phyloP scores from a whole-genome alignment of 2,329 filamentous ascomycete species.

The Calonectria fujianensis region DNA sequence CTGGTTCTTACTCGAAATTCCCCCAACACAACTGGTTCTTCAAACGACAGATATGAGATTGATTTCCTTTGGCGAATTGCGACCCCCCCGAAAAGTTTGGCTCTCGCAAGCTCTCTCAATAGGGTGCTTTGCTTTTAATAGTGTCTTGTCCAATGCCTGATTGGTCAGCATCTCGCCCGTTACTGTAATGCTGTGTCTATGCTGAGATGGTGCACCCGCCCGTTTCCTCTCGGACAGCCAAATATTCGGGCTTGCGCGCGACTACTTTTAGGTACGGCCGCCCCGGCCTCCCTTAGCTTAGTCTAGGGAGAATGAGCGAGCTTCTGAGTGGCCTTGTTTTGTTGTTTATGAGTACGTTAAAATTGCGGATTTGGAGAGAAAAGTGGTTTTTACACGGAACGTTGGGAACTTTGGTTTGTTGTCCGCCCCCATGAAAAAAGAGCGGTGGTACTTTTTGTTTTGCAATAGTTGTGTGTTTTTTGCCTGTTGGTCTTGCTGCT shows the following conservation, averaged over 20 bases:
- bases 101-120: constrained; percentile 9
- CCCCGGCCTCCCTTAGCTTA: neutral
- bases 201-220: neutral
- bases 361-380: constrained; percentile 43
- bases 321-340: constrained; percentile 26
- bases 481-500: constrained; percentile 23
- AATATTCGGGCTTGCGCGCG: constrained; percentile 28
- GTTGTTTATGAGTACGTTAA: constrained; percentile 36
- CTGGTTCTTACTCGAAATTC: constrained; percentile 34
- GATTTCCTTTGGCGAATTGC: constrained; percentile 36
- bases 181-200: neutral
- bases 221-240: constrained; percentile 26
- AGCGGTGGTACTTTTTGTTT: constrained; percentile 28
- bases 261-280: constrained; percentile 20
- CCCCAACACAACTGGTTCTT: constrained; percentile 28
- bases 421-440: constrained; percentile 33
- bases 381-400: constrained; percentile 49
- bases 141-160: constrained; percentile 21
- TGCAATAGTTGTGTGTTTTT: constrained; percentile 24
- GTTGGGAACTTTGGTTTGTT: constrained; percentile 34
- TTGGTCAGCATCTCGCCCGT: neutral
- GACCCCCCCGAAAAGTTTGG: constrained; percentile 38
- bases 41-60: constrained; percentile 44
- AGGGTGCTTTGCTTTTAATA: constrained; percentile 22
- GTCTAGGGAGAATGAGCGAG: constrained; percentile 9